Conservation (phyloP, 164 flowering plant species). For the Euptelea pleiosperma region DNA sequence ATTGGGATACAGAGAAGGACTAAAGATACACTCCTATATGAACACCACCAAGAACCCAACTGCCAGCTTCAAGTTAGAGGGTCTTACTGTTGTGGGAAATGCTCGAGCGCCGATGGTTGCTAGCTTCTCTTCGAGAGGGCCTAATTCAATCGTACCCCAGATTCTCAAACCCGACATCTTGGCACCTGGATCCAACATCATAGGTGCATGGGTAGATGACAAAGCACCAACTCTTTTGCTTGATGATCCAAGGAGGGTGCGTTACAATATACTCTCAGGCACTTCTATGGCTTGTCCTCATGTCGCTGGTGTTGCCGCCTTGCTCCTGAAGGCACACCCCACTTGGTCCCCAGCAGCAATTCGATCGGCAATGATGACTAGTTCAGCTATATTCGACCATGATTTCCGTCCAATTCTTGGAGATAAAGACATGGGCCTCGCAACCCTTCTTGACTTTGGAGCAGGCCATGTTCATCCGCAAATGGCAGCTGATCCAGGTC, state of each 20-base stretch:
- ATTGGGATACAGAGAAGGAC: neutral
- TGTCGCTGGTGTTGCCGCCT: constrained; percentile 8
- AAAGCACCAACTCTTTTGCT: neutral
- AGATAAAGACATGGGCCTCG: too few relatives aligned
- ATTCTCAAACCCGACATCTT: constrained; percentile 10
- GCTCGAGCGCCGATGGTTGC: constrained; percentile 5
- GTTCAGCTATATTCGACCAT: neutral
- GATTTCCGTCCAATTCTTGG: neutral
- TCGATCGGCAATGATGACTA: constrained; percentile 13
- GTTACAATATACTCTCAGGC: constrained; percentile 9
- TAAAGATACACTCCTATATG: neutral
- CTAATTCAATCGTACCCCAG: neutral
- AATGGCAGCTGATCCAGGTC: constrained; percentile 1
- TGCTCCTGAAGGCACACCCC: constrained; percentile 6
- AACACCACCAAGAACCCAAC: neutral
- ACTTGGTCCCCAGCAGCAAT: constrained; percentile 12
- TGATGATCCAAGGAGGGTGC: neutral
- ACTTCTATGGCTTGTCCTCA: constrained; percentile 18
- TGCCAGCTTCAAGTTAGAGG: neutral
- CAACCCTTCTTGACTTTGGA: constrained; percentile 1
- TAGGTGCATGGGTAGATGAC: constrained; percentile 2
- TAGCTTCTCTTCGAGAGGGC: constrained; percentile 12
- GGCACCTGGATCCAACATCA: constrained; percentile 13
- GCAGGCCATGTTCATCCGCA: constrained; percentile 7
- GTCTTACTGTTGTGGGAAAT: neutral